Base-by-base conservation (phyloP, 441 rosid species). In the Monsonia emarginata region DNA sequence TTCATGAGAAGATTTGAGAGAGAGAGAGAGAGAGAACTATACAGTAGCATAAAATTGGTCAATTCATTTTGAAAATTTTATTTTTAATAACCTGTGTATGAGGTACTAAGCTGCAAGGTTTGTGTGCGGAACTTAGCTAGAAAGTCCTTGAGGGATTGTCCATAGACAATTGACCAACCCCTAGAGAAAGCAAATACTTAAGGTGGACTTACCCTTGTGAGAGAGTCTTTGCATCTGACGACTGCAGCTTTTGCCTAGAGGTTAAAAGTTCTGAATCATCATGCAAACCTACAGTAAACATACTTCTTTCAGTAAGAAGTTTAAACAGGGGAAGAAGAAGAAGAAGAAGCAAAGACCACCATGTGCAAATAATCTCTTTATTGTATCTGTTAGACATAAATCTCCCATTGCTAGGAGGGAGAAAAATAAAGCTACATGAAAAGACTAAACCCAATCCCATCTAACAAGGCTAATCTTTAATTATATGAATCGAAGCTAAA, bases 181-280 rank as follows among this genome's bases (percentile, higher is more conserved):
- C n/a, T n/a, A n/a, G 5, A 48, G 24, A 2, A 5, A 48, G 25
- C 4, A 48, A 48, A 48, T 18, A 18, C 11, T 18, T 48, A 48
- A 71, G 59, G 61, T 62, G 54, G 63, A 54, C 76, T 66, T 62
- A 86, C 97, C 83, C 81, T 30, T 68, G 78, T 5, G 75, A 69
- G 63, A 62, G 65, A 13, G 67, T 74, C 66, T 72, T 71, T 0
- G 67, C 72, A 70, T 78, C 76, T 60, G 78, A 65, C 73, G 76
- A 66, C 68, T 78, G 67, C 56, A 65, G 69, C 72, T 68, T 72
- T 46, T 81, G 81, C 74, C 65, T 71, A 66, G 63, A 26, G 36
- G 42, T 58, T 66, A 71, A 38, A 32, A 65, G 72, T 63, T 79
- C 86, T 74, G 73, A 68, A 61, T 48, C 73, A 69, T 63, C 71